Evolutionary conservation across 2,329 filamentous ascomycete genomes (phyloP).

Genomic region (Pezicula neosporulosa): DNA sequence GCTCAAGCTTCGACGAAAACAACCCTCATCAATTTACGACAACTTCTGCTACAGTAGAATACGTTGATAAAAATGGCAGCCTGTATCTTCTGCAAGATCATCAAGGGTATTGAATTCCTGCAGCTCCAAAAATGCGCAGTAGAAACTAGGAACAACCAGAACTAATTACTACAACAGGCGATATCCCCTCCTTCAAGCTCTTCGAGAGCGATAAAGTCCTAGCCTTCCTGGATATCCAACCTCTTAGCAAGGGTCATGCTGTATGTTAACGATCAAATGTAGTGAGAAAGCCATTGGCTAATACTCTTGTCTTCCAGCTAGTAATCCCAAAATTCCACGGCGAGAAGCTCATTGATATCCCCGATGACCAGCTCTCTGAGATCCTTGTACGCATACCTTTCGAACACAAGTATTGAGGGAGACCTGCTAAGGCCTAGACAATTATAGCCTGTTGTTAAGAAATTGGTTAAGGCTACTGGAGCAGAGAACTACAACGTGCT

Average conservation of each 20-base stretch:
- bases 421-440: constrained; percentile 11
- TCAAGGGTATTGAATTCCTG: constrained; percentile 63
- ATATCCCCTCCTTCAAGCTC: constrained; percentile 95
- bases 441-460: constrained; percentile 73
- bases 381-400: constrained; percentile 59
- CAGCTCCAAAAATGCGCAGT: constrained; percentile 10
- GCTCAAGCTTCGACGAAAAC: too few species aligned
- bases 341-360: constrained; percentile 86
- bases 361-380: constrained; percentile 81
- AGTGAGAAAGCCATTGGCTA: neutral
- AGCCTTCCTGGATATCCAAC: constrained; percentile 95
- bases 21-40: neutral
- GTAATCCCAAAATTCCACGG: constrained; percentile 96
- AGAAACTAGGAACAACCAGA: neutral
- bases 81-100: constrained; percentile 98
- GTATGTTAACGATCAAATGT: constrained; percentile 47
- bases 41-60: neutral
- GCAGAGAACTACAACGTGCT: constrained; percentile 86
- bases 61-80: constrained; percentile 47
- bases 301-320: constrained; percentile 47
- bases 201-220: constrained; percentile 91
- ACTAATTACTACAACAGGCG: constrained; percentile 52
- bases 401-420: neutral
- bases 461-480: constrained; percentile 73
- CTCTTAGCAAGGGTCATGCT: constrained; percentile 82